Evolutionary conservation across 495 filamentous ascomycete species (phyloP), one percentile per base, ranked within the genome.

Genomic region (Annulohypoxylon nitens): DNA sequence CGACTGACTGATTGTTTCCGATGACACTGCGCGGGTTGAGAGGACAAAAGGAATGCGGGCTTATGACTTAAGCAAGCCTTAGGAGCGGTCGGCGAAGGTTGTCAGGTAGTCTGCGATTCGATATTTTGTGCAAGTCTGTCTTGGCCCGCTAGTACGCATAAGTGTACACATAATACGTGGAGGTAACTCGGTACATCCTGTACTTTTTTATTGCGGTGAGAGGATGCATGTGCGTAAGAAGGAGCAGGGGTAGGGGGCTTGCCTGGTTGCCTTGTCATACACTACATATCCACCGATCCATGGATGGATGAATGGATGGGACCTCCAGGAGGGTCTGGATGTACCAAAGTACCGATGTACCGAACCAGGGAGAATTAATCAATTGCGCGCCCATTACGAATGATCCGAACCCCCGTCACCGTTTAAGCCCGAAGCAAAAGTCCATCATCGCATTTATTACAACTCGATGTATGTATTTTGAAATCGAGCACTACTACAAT

Each of bases 371-470:
- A 47, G 25, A 57, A 41, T 57, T 70, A 67, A 64, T 64, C 64
- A 68, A 64, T 69, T 64, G 71, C 72, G 72, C 72, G 67, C 58
- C 25, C 68, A 73, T 75, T 75, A 69, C 68, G 64, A 72, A 75
- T 75, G 64, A 69, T 69, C 69, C 73, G 73, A 72, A 62, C 54
- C 69, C 73, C 72, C 67, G 67, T 64, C 67, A 64, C 73, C 69
- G 69, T 73, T 75, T 75, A 75, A 75, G 73, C 69, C 73, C 73
- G 73, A 54, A 75, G 69, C 72, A 70, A 75, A 73, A 76, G 74
- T 76, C 70, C 70, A 76, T 69, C 60, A 70, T 71, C 63, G 58
- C 51, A 68, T 68, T 70, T 70, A 70, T 67, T 74, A 67, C 67
- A 62, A 74, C 37, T 70, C 71, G 53, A 54, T 61, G 16, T 4